Conservation (phyloP, 768 basidiomycete genomes). For the Auricularia cornea region DNA sequence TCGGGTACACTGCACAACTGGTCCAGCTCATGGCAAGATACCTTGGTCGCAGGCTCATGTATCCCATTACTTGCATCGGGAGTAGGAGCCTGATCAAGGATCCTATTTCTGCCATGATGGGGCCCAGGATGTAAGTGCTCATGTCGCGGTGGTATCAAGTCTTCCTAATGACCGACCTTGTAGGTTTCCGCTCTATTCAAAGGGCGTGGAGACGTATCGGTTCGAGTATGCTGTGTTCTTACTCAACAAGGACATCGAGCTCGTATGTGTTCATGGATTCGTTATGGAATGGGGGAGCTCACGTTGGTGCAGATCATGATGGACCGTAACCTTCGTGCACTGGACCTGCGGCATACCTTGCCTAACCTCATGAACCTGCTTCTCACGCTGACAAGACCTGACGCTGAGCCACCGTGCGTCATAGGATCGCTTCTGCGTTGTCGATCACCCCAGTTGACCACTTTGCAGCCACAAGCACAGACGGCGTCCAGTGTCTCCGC, state of each 20-base stretch:
- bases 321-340: slow-evolving; percentile 76
- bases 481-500: slow-evolving; percentile 13
- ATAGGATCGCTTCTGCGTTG: slow-evolving; percentile 1
- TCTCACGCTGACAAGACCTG: slow-evolving; percentile 73
- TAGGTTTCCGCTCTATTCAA: slow-evolving; percentile 93
- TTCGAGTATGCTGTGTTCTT: slow-evolving; percentile 98
- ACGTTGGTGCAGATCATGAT: slow-evolving; percentile 90
- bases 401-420: slow-evolving; percentile 37
- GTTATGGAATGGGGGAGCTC: too few species aligned
- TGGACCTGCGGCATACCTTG: slow-evolving; percentile 92
- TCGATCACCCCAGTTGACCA: slow-evolving; percentile 14
- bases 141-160: not conserved
- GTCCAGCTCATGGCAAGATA: slow-evolving; percentile 77
- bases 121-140: slow-evolving; percentile 74
- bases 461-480: slow-evolving; percentile 15
- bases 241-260: slow-evolving; percentile 94
- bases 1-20: slow-evolving; percentile 86
- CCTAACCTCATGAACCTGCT: slow-evolving; percentile 94
- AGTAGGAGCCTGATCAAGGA: slow-evolving; percentile 89
- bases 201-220: slow-evolving; percentile 91
- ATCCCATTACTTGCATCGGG: slow-evolving; percentile 85
- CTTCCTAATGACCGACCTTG: not conserved
- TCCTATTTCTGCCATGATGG: slow-evolving; percentile 90
- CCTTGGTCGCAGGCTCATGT: slow-evolving; percentile 64
- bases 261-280: slow-evolving; percentile 54